phyloP scores from a whole-genome alignment of 106 monocot genomes.

The Chionographis japonica region DNA sequence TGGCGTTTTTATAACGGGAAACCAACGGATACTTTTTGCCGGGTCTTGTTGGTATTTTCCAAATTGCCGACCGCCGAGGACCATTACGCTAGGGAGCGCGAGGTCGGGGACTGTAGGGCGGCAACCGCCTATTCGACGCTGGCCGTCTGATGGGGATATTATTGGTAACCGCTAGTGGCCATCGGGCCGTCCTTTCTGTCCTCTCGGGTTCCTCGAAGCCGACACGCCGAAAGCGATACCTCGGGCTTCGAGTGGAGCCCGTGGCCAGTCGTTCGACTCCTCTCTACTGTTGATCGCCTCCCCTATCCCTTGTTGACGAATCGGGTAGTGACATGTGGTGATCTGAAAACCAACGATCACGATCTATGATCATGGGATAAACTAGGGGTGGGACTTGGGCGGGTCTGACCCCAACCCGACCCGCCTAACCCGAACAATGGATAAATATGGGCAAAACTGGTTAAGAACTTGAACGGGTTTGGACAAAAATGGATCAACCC shows the following conservation, averaged over 20 bases:
- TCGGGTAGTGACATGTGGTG: no score
- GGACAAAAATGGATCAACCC: no score
- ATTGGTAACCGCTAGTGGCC: neutral
- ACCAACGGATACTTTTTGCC: neutral
- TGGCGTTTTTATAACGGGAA: neutral
- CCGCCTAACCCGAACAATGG: no score
- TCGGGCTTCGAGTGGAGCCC: neutral
- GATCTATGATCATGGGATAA: no score
- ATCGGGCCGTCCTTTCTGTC: neutral
- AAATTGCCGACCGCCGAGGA: neutral
- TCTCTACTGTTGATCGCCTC: no score
- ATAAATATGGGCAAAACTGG: no score
- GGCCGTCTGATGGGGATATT: neutral
- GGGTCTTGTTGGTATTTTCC: neutral
- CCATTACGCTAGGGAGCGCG: neutral
- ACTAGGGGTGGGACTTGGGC: no score
- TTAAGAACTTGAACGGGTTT: no score
- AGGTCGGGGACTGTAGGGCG: neutral
- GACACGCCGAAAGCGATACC: conserved; percentile 1
- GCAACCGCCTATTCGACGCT: neutral
- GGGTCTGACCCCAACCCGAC: no score
- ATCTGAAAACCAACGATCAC: no score
- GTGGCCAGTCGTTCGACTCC: no score
- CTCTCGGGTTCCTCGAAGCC: neutral
- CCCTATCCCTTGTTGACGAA: no score